Base-by-base conservation (phyloP, 2,329 filamentous ascomycete species). In the Colletotrichum camelliae region DNA sequence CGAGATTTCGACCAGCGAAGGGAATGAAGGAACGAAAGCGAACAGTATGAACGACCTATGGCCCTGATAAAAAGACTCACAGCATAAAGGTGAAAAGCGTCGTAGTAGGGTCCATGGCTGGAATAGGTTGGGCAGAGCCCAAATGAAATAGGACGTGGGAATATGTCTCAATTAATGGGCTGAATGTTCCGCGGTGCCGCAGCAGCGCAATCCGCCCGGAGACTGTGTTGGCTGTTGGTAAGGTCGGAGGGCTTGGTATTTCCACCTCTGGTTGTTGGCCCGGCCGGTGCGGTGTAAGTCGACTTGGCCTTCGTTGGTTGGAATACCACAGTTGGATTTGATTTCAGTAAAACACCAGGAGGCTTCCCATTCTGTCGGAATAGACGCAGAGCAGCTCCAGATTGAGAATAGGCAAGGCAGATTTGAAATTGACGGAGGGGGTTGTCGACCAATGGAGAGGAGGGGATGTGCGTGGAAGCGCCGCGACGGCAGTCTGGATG, bases 81-180 rank as follows among this genome's bases (percentile, higher is more conserved):
- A 93, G 84, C 76, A 79, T 79, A 18, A 79, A 79, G 9, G 78
- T 79, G 62, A 79, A 77, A 35, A 79, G 78, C 18, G 78, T 79
- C 48, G 78, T 93, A 57, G 88, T 88, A 69, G 90, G 90, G 83
- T 92, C 90, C 90, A 92, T 91, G 81, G 69, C 71, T 52, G 55
- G 24, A 58, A 12, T 5, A 12, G 60, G 27, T 48, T 57, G 68
- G 69, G 33, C 55, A 43, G 48, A 67, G 70, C 64, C 73, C 58
- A 64, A 75, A 4, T 68, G 18, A 72, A 73, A 73, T 72, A 74
- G 33, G 29, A 57, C n/a, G 48, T 18, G 70, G 35, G 43, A 35
- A 24, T 35, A 67, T 64, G 73, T 68, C 70, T 73, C 57, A 60
- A 52, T 52, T 35, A 65, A 60, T 58, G 70, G 62, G 68, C 48